phyloP scores from a whole-genome alignment of 768 basidiomycete genomes.

The Serendipita sp. region DNA sequence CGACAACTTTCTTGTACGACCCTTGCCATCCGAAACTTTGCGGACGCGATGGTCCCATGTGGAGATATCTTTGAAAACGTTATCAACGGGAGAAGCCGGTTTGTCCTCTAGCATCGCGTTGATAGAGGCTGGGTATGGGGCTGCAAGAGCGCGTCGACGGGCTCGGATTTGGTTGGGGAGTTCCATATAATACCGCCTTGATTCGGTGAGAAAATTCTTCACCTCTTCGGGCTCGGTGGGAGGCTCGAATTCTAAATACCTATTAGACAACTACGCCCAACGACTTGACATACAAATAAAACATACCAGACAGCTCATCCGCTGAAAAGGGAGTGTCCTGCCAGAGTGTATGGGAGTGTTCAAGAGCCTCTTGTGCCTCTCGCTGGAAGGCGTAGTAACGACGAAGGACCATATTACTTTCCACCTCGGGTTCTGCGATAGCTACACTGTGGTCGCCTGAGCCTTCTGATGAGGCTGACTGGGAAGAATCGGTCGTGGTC shows the following conservation, averaged over 20 bases:
- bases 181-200: background rate
- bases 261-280: background rate
- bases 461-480: background rate
- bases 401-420: background rate
- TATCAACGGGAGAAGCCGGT: background rate
- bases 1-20: background rate
- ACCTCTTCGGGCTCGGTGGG: background rate
- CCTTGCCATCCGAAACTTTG: background rate
- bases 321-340: background rate
- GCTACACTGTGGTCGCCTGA: background rate
- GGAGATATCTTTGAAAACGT: background rate
- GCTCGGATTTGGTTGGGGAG: background rate
- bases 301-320: background rate
- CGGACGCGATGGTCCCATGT: background rate
- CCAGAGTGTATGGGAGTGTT: background rate
- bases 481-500: background rate
- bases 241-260: background rate
- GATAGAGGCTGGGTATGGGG: background rate
- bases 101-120: background rate
- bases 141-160: background rate
- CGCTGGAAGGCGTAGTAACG: slow-evolving; percentile 1
- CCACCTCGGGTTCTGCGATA: background rate
- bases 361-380: background rate
- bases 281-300: background rate
- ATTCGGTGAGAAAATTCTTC: background rate